phyloP scores from a whole-genome alignment of 2,329 filamentous ascomycete genomes.

The Hypoxylon rubiginosum region DNA sequence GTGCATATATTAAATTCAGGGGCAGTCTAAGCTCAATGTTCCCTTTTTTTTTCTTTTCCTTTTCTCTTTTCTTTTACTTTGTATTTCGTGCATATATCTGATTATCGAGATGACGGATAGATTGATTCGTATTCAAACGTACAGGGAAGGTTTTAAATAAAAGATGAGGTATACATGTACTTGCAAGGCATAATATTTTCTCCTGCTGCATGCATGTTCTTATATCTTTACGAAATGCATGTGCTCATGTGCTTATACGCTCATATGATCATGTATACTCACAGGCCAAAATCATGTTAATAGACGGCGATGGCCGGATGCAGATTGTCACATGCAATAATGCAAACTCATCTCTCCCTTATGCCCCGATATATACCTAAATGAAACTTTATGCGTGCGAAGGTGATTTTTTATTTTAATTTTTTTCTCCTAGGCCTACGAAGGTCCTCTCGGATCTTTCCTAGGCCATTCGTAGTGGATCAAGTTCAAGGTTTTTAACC shows the following conservation, averaged over 20 bases:
- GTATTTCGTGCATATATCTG: conserved; percentile 30
- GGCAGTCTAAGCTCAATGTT: conserved; percentile 23
- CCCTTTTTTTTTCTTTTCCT: conserved; percentile 2
- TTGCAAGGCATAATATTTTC: neutral
- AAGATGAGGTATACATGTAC: neutral
- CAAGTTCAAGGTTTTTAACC: conserved; percentile 22
- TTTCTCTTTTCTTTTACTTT: conserved; percentile 2
- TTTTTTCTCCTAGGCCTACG: no score
- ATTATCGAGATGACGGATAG: conserved; percentile 25
- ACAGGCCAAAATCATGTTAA: neutral
- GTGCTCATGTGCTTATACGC: neutral
- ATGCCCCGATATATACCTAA: neutral
- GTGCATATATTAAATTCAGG: conserved; percentile 39
- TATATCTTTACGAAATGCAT: neutral
- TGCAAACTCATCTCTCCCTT: neutral
- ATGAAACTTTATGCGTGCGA: neutral
- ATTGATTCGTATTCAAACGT: neutral
- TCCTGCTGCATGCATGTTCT: neutral
- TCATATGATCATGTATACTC: neutral
- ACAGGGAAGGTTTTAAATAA: neutral
- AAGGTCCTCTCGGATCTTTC: neutral
- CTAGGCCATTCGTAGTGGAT: neutral
- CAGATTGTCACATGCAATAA: conserved; percentile 2
- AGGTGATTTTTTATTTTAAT: neutral
- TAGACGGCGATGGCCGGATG: neutral